Evolutionary conservation across 148 eudicot species (phyloP), one percentile per base, ranked within the genome.

Genomic region (Mesembryanthemum crystallinum): DNA sequence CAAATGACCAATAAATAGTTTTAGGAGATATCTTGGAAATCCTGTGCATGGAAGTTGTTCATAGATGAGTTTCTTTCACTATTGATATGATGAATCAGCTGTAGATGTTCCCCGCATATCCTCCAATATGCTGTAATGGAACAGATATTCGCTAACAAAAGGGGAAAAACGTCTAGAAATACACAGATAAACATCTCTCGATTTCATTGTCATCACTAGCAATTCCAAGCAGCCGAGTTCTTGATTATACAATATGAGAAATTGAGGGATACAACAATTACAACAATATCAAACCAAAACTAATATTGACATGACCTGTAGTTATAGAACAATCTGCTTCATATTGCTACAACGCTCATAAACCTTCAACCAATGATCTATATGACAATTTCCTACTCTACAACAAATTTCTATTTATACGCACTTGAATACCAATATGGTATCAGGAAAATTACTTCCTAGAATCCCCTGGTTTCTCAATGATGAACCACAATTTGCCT

Each of bases 341-440:
- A 58, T 25, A 45, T 28, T 23, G 7, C 32, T 14, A 70, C 54
- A 68, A 61, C 42, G 5, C 27, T 37, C 18, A 32, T 39, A 20
- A 57, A 69, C 42, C 64, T 54, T 42, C 25, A 35, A 35, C 35
- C 47, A 68, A 12, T 7, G 20, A 77, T 71, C 54, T 64, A 77
- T 49, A 23, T 62, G 24, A 33, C 80, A 62, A 70, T 47, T 7
- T 37, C 14, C 79, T 76, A 76, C 65, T 71, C 58, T 72, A 80
- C 73, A 75, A 75, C 65, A 75, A 70, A 33, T 75, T 37, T 42
- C 75, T 75, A 54, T 62, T 24, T 35, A 37, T 43, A 70, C 72
- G 59, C 78, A 25, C 61, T 57, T 37, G 25, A 66, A 71, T 43
- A 47, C 17, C 64, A 24, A 7, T 10, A 28, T 60, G 39, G 39